Conservation (phyloP, 495 filamentous ascomycete species). For the Neurospora tetraspora region DNA sequence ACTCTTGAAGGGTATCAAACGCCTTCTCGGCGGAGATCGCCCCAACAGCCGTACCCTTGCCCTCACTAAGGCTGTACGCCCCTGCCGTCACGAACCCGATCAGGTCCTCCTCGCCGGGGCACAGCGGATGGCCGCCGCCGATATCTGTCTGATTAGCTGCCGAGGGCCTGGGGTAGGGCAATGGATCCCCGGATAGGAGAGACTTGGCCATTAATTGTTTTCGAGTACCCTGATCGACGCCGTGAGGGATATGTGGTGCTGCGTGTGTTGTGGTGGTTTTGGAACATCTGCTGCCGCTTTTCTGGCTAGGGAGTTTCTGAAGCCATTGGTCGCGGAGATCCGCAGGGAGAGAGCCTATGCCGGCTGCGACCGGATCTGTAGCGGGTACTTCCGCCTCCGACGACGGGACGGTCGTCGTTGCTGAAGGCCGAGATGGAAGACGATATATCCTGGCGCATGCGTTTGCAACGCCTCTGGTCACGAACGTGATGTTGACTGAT, state of each 20-base stretch:
- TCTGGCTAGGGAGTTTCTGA: conserved; percentile 11
- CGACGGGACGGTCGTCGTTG: conserved; percentile 1
- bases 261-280: not conserved
- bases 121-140: conserved; percentile 45
- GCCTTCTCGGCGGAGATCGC: conserved; percentile 55
- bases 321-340: conserved; percentile 39
- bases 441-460: conserved; percentile 38
- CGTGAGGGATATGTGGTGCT: conserved; percentile 12
- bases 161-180: conserved; percentile 16
- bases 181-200: conserved; percentile 27
- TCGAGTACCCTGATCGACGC: conserved; percentile 30
- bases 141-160: conserved; percentile 21
- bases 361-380: conserved; percentile 16
- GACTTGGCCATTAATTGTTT: conserved; percentile 44
- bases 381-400: conserved; percentile 34
- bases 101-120: conserved; percentile 66
- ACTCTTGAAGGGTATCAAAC: conserved; percentile 13
- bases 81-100: conserved; percentile 90
- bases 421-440: conserved; percentile 20
- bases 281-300: not conserved
- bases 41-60: conserved; percentile 66
- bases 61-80: conserved; percentile 70
- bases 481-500: conserved; percentile 25
- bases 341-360: conserved; percentile 16
- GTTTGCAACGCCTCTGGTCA: conserved; percentile 29